Base-by-base conservation (phyloP, 306 rosid species). In the Quillaja saponaria region DNA sequence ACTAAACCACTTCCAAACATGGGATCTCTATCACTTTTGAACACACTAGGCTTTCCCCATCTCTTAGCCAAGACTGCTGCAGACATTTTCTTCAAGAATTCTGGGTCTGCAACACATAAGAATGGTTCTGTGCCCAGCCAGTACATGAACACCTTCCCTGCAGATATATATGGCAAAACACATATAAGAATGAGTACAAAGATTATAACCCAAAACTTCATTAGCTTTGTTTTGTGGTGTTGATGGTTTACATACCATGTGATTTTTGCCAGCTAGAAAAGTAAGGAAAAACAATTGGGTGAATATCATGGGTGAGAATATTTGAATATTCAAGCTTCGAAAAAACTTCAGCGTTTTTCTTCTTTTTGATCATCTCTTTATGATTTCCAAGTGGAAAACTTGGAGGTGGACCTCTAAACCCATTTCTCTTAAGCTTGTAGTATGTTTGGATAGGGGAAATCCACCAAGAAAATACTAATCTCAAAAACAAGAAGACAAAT, bases 81-180 rank as follows among this genome's bases (percentile, higher is more conserved):
- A 1, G 95, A 86, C 81, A 90, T 66, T 53, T 84, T 82, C 62
- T 80, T 86, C 50, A 90, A 58, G 45, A 90, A 80, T 25, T 75
- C 87, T 9, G 96, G 82, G 2, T 90, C 91, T 12, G 89, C 91
- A 37, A 90, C 66, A 47, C 86, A 90, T 42, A 90, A 37, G 65
- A 90, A 90, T 6, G 96, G 96, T 72, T 90, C 91, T 44, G 95
- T 82, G 10, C 96, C 96, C 13, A 90, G 66, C 96, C 95, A 90
- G 47, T 90, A 90, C 12, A 90, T 51, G 18, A 81, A 90, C 39
- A 78, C 67, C 17, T 90, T 86, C 58, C 96, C 96, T 90, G 74
- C 58, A 73, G 0, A 66, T 37, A 37, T 37, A 37, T 10, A 37
- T 37, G 40, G n/a, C n/a, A n/a, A n/a, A n/a, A n/a, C 40, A 37